phyloP scores from a whole-genome alignment of 1,139 yeast species.

The Geotrichum citri-aurantii region DNA sequence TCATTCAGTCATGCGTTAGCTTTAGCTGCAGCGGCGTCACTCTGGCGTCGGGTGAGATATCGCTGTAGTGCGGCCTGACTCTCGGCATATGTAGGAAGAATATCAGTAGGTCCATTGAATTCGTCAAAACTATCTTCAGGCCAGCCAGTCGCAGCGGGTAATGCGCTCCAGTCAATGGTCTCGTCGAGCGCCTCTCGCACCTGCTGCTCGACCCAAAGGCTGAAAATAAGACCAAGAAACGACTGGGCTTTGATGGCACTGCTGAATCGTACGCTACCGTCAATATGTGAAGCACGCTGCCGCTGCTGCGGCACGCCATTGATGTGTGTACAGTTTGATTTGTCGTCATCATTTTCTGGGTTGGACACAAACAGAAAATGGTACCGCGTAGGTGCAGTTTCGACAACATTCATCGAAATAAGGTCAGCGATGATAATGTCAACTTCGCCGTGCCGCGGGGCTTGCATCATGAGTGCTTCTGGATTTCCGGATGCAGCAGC shows the following conservation, averaged over 20 bases:
- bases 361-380: neutral
- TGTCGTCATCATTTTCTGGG: neutral
- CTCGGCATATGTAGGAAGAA: constrained; percentile 2
- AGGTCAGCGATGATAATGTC: constrained; percentile 1
- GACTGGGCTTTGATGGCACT: neutral
- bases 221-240: neutral
- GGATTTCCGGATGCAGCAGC: neutral
- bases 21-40: neutral
- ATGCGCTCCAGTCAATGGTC: neutral
- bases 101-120: neutral
- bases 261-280: constrained; percentile 1
- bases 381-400: neutral
- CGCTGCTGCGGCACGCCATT: neutral
- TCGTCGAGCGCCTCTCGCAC: constrained; percentile 3
- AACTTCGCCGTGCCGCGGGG: neutral
- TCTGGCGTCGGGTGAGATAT: neutral
- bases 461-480: neutral
- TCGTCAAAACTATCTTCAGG: neutral
- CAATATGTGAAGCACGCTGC: neutral
- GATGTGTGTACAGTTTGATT: neutral
- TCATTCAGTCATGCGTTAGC: neutral
- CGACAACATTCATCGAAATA: neutral
- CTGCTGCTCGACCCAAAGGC: constrained; percentile 7
- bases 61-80: constrained; percentile 4
- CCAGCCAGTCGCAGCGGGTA: neutral